Percentiles rank a stretch among this genome's conserved stretches.
These are phyloP conservation scores for Boletus pseudopeckii DNA, from an alignment of 768 basidiomycete species.

Conservation along the genomic window DNA sequence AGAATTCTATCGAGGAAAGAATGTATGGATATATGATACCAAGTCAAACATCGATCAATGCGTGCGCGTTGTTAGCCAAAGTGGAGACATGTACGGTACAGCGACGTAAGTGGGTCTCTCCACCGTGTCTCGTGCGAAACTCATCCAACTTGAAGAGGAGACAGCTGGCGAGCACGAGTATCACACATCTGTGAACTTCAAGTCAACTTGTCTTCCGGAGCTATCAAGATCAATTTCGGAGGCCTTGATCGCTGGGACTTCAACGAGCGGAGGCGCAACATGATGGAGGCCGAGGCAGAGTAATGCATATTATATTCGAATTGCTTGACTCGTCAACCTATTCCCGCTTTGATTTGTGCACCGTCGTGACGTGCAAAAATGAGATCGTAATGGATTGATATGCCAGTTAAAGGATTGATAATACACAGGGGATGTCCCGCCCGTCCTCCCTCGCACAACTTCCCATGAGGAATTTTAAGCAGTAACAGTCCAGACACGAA, in stretches of 20 bases:
- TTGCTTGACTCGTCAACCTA: neutral
- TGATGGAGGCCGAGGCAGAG: constrained; percentile 46
- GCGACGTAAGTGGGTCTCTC: constrained; percentile 56
- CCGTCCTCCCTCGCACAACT: constrained; percentile 14
- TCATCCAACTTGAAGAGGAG: constrained; percentile 49
- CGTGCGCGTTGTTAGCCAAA: constrained; percentile 60
- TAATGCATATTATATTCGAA: neutral
- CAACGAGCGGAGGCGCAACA: constrained; percentile 57
- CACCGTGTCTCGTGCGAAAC: neutral
- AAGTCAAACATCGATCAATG: constrained; percentile 64
- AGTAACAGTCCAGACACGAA: constrained; percentile 89
- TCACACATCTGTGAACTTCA: constrained; percentile 72
- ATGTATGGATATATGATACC: constrained; percentile 73
- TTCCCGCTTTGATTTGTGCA: neutral
- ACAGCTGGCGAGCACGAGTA: constrained; percentile 76
- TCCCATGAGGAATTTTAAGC: constrained; percentile 34
- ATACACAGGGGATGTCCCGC: constrained; percentile 18
- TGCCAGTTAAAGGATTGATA: constrained; percentile 24
- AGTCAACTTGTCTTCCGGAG: constrained; percentile 55
- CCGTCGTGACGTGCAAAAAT: constrained; percentile 1
- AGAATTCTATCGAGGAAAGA: constrained; percentile 67
- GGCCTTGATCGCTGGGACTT: constrained; percentile 74
- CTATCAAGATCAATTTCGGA: constrained; percentile 71
- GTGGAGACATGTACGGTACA: constrained; percentile 67
- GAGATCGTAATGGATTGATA: constrained; percentile 21